Conservation (phyloP, 2,329 filamentous ascomycete species). For the Trichoderma simmonsii region DNA sequence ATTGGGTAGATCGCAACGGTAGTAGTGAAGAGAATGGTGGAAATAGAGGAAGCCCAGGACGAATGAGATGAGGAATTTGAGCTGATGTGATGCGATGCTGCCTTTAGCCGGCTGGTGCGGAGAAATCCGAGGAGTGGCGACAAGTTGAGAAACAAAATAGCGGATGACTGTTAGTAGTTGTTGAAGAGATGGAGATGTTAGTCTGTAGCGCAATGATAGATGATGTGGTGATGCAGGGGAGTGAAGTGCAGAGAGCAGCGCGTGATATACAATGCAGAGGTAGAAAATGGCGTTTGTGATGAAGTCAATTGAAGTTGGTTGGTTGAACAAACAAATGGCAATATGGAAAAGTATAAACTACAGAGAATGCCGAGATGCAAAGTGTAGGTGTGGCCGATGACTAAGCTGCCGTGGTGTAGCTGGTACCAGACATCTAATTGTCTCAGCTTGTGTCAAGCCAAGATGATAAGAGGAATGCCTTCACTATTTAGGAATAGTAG, state of each 20-base stretch:
- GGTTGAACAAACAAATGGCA: not conserved
- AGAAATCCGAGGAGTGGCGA: not conserved
- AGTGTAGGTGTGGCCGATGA: not conserved
- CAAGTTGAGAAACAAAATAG: not conserved
- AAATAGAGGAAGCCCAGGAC: not conserved
- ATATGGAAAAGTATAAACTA: not conserved
- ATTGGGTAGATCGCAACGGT: not conserved
- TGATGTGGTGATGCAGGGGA: not conserved
- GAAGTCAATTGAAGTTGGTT: not conserved
- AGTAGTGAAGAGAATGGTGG: not conserved
- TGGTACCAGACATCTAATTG: not conserved
- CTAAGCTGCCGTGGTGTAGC: not conserved
- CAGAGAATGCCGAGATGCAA: not conserved
- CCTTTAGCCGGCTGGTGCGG: constrained; percentile 13
- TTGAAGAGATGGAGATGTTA: not conserved
- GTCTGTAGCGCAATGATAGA: not conserved
- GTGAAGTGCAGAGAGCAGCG: not conserved
- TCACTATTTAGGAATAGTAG: not conserved
- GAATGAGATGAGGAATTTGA: not conserved
- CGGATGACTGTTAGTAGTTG: not conserved
- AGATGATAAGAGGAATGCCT: not conserved
- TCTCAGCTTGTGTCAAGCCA: not conserved
- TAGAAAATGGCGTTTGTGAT: not conserved
- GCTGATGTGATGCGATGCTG: constrained; percentile 1
- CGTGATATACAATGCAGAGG: not conserved